Percentiles rank a stretch among this genome's conserved stretches.
Conservation (phyloP, 257 asterid genomes). For the Nicotiana sylvestris region DNA sequence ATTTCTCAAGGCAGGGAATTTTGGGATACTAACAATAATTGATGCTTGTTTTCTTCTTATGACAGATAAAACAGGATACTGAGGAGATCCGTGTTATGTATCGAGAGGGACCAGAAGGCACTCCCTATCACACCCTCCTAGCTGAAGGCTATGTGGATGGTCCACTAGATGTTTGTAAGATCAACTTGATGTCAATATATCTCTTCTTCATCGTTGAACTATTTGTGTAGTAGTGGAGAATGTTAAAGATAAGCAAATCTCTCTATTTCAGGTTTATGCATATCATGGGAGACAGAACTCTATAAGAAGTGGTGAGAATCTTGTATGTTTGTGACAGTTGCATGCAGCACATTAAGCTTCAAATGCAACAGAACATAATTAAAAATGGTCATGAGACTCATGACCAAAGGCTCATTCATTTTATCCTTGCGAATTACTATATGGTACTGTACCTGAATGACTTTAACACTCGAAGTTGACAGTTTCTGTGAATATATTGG, state of each 20-base stretch:
- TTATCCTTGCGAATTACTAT: no score
- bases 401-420: no score
- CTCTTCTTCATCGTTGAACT: not conserved
- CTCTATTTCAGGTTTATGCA: conserved; percentile 58
- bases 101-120: conserved; percentile 84
- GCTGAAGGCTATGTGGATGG: conserved; percentile 94
- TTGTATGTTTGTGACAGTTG: no score
- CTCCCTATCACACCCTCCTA: conserved; percentile 75
- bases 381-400: no score
- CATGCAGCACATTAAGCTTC: no score
- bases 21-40: not conserved
- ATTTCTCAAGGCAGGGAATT: not conserved
- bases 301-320: conserved; percentile 58
- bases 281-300: conserved; percentile 72
- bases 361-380: no score
- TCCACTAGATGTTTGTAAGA: conserved; percentile 89
- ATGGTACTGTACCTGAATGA: no score
- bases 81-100: conserved; percentile 93
- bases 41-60: not conserved
- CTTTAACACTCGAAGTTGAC: no score
- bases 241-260: not conserved
- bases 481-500: no score
- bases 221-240: not conserved
- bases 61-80: conserved; percentile 75
- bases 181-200: conserved; percentile 9